Percentiles rank a stretch among this genome's conserved stretches.
Conservation (phyloP, 2,329 filamentous ascomycete species). For the Blastomyces silverae region DNA sequence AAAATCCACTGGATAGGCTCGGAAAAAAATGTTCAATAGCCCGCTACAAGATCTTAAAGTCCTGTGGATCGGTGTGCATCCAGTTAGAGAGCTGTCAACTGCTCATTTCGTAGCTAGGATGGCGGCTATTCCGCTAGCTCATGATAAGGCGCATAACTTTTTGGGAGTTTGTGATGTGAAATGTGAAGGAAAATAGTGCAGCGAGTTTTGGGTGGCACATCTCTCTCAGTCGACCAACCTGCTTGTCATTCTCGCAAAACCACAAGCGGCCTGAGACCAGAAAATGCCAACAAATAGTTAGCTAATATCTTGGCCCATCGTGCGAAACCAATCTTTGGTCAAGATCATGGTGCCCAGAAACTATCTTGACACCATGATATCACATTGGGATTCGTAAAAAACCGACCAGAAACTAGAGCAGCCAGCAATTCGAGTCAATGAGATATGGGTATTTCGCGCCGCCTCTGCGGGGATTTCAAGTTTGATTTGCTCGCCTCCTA, state of each 20-base stretch:
- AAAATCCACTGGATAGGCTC: neutral
- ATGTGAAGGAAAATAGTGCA: neutral
- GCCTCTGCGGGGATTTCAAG: neutral
- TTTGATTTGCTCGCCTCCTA: neutral
- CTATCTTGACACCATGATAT: neutral
- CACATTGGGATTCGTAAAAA: neutral
- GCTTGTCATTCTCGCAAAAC: neutral
- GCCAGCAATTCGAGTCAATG: neutral
- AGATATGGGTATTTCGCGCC: neutral
- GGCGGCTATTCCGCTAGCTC: neutral
- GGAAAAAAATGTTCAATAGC: neutral
- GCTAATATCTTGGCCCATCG: neutral
- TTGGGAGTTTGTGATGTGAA: neutral
- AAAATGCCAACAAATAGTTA: neutral
- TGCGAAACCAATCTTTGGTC: conserved; percentile 5
- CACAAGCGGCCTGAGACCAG: neutral
- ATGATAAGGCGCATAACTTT: neutral
- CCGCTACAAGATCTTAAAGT: neutral
- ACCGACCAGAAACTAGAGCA: neutral
- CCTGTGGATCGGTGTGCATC: neutral
- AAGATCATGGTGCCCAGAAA: neutral
- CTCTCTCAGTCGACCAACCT: neutral
- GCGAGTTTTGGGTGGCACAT: neutral
- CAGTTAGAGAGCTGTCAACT: neutral
- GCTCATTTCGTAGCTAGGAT: neutral